A percentile compares a stretch with the other conserved stretches of the same genome.
Conservation (phyloP, 1,284 basidiomycete species). For the Cystobasidiaceae sp. region DNA sequence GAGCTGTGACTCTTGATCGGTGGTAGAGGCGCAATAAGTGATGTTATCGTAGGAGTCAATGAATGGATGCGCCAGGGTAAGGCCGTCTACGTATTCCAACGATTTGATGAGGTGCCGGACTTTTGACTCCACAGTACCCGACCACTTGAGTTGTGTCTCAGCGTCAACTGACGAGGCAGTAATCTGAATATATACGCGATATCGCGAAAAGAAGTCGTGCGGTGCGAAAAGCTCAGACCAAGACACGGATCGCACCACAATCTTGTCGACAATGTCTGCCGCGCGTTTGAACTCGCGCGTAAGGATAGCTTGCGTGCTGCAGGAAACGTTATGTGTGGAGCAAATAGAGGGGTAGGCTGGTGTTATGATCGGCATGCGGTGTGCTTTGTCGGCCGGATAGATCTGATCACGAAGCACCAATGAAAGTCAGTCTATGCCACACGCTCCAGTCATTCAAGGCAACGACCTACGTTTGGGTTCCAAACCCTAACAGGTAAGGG, state of each 20-base stretch:
- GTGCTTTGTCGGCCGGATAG: slow-evolving; percentile 85
- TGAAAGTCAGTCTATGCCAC: neutral
- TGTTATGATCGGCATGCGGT: slow-evolving; percentile 99
- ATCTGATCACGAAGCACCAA: slow-evolving; percentile 54
- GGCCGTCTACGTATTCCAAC: slow-evolving; percentile 87
- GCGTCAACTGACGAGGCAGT: slow-evolving; percentile 77
- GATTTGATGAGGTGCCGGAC: slow-evolving; percentile 95
- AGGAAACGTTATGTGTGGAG: slow-evolving; percentile 94
- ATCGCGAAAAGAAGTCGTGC: slow-evolving; percentile 95
- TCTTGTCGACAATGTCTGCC: slow-evolving; percentile 88
- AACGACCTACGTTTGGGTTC: slow-evolving; percentile 77
- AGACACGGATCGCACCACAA: slow-evolving; percentile 73
- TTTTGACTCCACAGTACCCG: slow-evolving; percentile 94
- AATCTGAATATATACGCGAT: slow-evolving; percentile 97
- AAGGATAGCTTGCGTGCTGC: slow-evolving; percentile 93
- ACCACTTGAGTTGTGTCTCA: slow-evolving; percentile 92
- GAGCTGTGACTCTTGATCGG: slow-evolving; percentile 70
- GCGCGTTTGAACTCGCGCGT: slow-evolving; percentile 93
- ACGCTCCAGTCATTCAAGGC: neutral
- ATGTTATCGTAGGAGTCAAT: slow-evolving; percentile 88
- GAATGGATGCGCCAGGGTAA: slow-evolving; percentile 90
- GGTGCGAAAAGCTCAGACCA: slow-evolving; percentile 91
- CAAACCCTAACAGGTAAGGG: slow-evolving; percentile 89
- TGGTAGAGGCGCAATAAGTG: slow-evolving; percentile 70
- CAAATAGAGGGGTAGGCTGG: slow-evolving; percentile 99